phyloP scores from a whole-genome alignment of 352 stramenopile species.

The Chrysophaeum taylorii region DNA sequence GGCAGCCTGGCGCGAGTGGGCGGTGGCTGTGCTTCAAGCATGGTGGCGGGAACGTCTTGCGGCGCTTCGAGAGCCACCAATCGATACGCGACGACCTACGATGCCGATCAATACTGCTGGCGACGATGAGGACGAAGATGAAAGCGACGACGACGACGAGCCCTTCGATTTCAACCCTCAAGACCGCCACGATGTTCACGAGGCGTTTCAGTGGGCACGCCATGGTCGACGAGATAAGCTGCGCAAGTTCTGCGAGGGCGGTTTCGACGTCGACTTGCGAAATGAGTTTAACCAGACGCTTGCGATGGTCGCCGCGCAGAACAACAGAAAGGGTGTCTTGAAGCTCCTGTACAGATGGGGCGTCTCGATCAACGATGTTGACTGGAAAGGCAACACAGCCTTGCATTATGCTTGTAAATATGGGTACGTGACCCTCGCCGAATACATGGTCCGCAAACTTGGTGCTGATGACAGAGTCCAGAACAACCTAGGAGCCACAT shows the following conservation, averaged over 20 bases:
- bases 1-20: conserved; percentile 2
- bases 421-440: background rate
- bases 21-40: background rate
- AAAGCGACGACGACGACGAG: background rate
- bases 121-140: background rate
- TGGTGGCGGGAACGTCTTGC: background rate
- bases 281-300: background rate
- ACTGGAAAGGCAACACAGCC: conserved; percentile 8
- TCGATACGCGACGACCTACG: background rate
- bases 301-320: conserved; percentile 11
- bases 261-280: conserved; percentile 10
- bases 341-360: background rate
- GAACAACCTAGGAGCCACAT: background rate
- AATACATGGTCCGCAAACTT: conserved; percentile 11
- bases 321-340: conserved; percentile 8
- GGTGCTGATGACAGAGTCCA: background rate
- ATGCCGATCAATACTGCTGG: background rate
- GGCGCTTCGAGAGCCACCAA: background rate
- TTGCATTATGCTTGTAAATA: conserved; percentile 1
- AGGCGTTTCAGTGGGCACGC: background rate
- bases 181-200: background rate
- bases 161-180: background rate
- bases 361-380: conserved; percentile 4
- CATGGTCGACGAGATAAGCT: conserved; percentile 1
- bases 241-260: background rate